A percentile compares a stretch with the other conserved stretches of the same genome.
Conservation (phyloP, 768 basidiomycete genomes). For the Pholiota microspora region DNA sequence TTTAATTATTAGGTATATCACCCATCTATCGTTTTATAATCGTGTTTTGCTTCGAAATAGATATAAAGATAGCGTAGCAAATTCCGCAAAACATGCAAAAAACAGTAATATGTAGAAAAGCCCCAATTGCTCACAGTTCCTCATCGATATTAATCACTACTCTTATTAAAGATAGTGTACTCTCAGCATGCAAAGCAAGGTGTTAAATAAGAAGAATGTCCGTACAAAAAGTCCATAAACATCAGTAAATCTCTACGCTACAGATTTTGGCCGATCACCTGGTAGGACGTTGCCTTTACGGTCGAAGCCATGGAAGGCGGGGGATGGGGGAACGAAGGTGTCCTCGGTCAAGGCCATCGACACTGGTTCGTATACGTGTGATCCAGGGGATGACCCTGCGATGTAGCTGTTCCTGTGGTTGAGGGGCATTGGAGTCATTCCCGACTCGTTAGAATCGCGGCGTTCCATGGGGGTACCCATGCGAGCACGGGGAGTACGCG, state of each 20-base stretch:
- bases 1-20: too few relatives aligned
- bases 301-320: constrained; percentile 49
- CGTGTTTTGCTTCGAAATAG: background rate
- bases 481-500: constrained; percentile 23
- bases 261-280: constrained; percentile 43
- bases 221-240: constrained; percentile 16
- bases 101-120: constrained; percentile 13
- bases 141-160: constrained; percentile 14
- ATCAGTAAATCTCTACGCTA: constrained; percentile 27
- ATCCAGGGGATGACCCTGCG: constrained; percentile 25
- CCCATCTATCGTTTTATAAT: background rate
- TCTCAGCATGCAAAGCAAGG: background rate
- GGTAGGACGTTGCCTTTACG: constrained; percentile 25
- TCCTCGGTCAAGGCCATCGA: constrained; percentile 64
- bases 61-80: constrained; percentile 1
- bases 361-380: constrained; percentile 69
- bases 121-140: constrained; percentile 12
- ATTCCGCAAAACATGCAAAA: constrained; percentile 1
- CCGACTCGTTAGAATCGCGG: background rate
- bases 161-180: constrained; percentile 9
- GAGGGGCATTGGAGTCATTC: constrained; percentile 50
- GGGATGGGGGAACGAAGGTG: constrained; percentile 58
- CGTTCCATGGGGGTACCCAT: constrained; percentile 26
- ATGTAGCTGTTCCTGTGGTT: constrained; percentile 43
- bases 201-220: constrained; percentile 4